Evolutionary conservation across 345 rosid genomes (phyloP), one percentile per base, ranked within the genome.

Genomic region (Hibiscus syriacus): DNA sequence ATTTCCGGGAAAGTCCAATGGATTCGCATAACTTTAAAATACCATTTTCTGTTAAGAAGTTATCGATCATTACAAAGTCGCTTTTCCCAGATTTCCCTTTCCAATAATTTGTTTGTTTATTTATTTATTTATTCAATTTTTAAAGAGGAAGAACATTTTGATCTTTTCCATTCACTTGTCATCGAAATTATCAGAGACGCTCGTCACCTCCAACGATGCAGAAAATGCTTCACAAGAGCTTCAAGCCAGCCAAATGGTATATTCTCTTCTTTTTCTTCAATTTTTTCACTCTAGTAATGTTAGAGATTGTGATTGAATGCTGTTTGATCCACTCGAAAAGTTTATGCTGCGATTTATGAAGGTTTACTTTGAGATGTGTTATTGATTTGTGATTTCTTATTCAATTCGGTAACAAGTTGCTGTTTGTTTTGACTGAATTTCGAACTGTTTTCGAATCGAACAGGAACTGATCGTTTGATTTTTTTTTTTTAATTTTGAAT

Each of bases 161-260:
- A 26, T 69, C 26, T 10, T n/a, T 16, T 45, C 19, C 38, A 12
- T 11, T 6, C 27, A 11, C 26, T 8, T 39, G 10, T 19, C 6
- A 39, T 56, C 53, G 17, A 38, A 36, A 4, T 48, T 10, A 12
- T 36, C 32, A 4, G 48, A 30, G 16, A 13, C 29, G 13, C 57
- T 9, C 4, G 1, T 12, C 48, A 12, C 26, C 25, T 20, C 55
- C 22, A 3, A 23, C 22, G 22, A 22, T 50, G 30, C 29, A 53
- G 29, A 53, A 53, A 53, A 83, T 83, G 81, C 89, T 90, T 48
- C 96, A 87, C 71, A 83, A 76, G 82, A 85, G 97, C 82, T 93
- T 90, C 77, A 93, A 93, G 85, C 83, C 97, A 52, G 90, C 94
- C 0, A 90, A 93, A 83, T 93, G 98, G 96, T 92, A 68, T 12